Percentiles rank a stretch among this genome's conserved stretches.
Evolutionary conservation across 2,329 filamentous ascomycete genomes (phyloP).

Genomic region (Verticillium klebahnii): DNA sequence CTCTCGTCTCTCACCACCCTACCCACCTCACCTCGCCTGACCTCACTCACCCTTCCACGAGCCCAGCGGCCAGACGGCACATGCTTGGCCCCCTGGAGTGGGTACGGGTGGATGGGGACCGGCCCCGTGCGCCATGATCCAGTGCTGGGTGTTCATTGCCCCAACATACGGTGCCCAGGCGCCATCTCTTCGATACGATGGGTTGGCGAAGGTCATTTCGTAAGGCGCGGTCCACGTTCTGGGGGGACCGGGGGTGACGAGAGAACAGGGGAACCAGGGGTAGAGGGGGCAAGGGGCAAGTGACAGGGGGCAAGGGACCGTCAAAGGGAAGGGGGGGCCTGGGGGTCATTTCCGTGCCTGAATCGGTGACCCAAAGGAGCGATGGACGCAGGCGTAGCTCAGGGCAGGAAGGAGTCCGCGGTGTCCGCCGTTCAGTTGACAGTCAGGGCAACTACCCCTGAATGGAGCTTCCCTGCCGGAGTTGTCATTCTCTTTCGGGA

Average conservation of each 20-base stretch:
- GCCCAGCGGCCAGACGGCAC: neutral
- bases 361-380: neutral
- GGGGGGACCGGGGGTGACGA: neutral
- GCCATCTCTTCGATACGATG: neutral
- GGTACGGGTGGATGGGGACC: neutral
- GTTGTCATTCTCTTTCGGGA: too few species aligned
- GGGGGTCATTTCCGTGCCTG: neutral
- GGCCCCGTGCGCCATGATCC: neutral
- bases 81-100: neutral
- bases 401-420: neutral
- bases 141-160: neutral
- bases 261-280: neutral
- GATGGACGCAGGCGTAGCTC: neutral
- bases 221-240: neutral
- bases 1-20: neutral
- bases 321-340: neutral
- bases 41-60: neutral
- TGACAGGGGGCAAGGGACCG: neutral
- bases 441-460: neutral
- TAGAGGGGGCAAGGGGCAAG: neutral
- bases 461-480: too few species aligned
- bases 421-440: neutral
- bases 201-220: neutral
- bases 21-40: neutral
- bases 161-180: neutral